Conservation (phyloP, 225 moss, liverwort and hornwort genomes). For the Climacium dendroides region DNA sequence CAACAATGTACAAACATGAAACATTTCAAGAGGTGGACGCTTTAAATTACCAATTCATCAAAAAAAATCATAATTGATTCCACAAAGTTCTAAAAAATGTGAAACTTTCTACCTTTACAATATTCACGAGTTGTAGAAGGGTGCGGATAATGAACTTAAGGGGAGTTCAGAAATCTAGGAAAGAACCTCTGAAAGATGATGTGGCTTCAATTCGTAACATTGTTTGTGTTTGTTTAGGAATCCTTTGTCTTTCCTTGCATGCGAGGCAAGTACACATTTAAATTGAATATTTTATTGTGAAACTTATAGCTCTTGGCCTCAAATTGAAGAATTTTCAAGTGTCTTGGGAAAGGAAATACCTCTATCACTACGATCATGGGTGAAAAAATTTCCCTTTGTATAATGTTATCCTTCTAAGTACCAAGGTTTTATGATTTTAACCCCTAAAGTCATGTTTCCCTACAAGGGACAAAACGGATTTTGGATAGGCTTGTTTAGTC, state of each 20-base stretch:
- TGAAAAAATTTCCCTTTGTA: too few species aligned
- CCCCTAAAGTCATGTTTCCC: too few species aligned
- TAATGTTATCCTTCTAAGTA: too few species aligned
- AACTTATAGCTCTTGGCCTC: rapidly evolving
- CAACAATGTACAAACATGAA: too few species aligned
- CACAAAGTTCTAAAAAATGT: not conserved
- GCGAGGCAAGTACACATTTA: rapidly evolving
- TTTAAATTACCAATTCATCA: rapidly evolving
- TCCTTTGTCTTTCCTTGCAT: not conserved
- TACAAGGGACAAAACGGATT: too few species aligned
- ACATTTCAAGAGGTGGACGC: rapidly evolving
- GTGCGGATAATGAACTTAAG: not conserved
- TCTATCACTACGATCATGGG: rapidly evolving
- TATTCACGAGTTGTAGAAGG: not conserved
- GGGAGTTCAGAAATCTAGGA: not conserved
- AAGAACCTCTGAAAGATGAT: not conserved
- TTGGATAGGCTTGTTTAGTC: too few species aligned
- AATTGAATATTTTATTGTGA: not conserved
- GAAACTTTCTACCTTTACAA: not conserved
- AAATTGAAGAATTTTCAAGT: not conserved
- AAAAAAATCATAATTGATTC: not conserved
- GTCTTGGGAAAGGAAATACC: not conserved
- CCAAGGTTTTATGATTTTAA: too few species aligned
- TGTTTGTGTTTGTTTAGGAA: rapidly evolving
- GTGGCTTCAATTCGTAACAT: not conserved